phyloP scores from a whole-genome alignment of 768 basidiomycete genomes.

The Termitomyces sp. region DNA sequence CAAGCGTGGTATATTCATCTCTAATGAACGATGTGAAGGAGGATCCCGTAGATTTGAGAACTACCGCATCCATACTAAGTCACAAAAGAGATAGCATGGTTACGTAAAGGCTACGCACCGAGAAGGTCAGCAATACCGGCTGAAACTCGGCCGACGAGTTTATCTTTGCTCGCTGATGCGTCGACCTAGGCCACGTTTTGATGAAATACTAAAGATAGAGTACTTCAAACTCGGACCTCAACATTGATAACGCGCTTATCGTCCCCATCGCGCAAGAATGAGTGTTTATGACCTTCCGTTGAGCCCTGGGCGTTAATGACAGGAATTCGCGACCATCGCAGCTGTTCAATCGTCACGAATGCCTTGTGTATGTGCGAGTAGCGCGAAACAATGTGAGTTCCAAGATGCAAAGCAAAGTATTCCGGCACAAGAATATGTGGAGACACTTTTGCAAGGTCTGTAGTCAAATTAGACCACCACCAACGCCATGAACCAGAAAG shows the following conservation, averaged over 20 bases:
- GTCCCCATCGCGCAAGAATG: constrained; percentile 86
- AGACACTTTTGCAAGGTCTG: constrained; percentile 84
- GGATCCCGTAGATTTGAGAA: constrained; percentile 87
- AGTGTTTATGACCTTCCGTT: constrained; percentile 56
- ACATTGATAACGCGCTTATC: constrained; percentile 75
- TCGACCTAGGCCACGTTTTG: constrained; percentile 39
- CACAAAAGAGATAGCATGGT: neutral
- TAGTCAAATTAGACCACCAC: neutral
- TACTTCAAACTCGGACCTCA: constrained; percentile 28
- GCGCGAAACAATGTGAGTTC: constrained; percentile 72
- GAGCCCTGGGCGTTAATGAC: constrained; percentile 35
- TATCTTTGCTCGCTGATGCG: constrained; percentile 54
- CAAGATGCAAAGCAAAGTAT: constrained; percentile 84
- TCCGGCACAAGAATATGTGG: constrained; percentile 82
- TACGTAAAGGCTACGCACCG: constrained; percentile 38
- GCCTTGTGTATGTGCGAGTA: constrained; percentile 74
- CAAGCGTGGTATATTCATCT: constrained; percentile 87
- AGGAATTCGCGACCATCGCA: constrained; percentile 79
- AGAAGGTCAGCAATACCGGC: constrained; percentile 77
- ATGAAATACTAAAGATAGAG: neutral
- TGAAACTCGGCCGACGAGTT: constrained; percentile 53
- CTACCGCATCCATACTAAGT: constrained; percentile 27
- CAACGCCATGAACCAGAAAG: too few relatives aligned
- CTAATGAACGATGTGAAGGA: constrained; percentile 75
- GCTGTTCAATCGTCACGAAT: constrained; percentile 66